Evolutionary conservation across 495 filamentous ascomycete genomes (phyloP), one percentile per base, ranked within the genome.

Genomic region (Neurospora intermedia): DNA sequence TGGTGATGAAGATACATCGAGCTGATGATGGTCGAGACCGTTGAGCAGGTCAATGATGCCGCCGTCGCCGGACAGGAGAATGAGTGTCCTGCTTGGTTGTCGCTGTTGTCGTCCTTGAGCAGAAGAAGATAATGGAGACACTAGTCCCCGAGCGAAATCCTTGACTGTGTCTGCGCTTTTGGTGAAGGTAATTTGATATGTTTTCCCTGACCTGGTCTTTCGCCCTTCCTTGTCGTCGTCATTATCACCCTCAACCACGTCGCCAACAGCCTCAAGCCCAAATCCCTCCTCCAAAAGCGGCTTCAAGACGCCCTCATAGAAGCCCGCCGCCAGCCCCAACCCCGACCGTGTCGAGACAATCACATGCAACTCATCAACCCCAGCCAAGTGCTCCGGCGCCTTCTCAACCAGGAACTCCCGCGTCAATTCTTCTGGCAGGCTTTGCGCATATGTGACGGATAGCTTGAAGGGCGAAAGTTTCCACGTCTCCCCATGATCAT

Each of bases 21-120:
- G 18, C 43, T 39, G 42, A 59, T 10, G 42, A 46, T 71, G 70
- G 69, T 77, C 78, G 13, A 77, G 72, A n/a, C 80, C 81, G 78
- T 97, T 97, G 72, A 97, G 78, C 0, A 93, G 81, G 74, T 98
- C 94, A 8, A 91, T 83, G 0, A 96, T 76, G 2, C 92, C 94
- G 4, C 94, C 95, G 80, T 98, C 95, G 3, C 95, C 95, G 41
- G 91, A 92, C 0, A 98, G 85, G 9, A 97, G 85, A 40, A 97
- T 78, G 23, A 97, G 82, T 0, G 89, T 91, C 76, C 75, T 70
- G 42, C 74, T 20, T 8, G 48, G 13, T 2, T 89, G 87, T 9
- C 76, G 48, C 73, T 1, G 81, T 72, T 10, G 87, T 84, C 59
- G 81, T 74, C 11, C 43, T 43, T 18, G 23, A 40, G 39, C 39